Percentiles rank a stretch among this genome's conserved stretches.
Evolutionary conservation across 805 yeast genomes (phyloP).

Genomic region (Lipomyces sp.): DNA sequence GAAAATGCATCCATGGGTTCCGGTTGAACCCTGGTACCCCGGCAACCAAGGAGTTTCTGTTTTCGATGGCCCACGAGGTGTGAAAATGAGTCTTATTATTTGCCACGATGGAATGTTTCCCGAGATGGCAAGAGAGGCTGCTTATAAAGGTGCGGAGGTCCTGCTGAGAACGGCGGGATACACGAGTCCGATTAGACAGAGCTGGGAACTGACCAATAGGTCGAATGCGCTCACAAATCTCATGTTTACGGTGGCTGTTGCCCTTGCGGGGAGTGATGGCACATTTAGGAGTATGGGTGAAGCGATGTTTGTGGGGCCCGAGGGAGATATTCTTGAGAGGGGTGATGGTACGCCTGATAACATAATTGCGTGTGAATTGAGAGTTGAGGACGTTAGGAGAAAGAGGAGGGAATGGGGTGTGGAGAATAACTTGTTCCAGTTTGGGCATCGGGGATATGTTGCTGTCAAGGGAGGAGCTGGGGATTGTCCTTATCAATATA

Average conservation of each 20-base stretch:
- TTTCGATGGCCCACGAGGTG: slow-evolving; percentile 12
- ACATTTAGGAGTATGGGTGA: slow-evolving; percentile 14
- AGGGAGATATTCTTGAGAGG: slow-evolving; percentile 9
- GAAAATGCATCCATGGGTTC: slow-evolving; percentile 14
- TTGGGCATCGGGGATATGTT: slow-evolving; percentile 17
- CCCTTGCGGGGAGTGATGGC: slow-evolving; percentile 13
- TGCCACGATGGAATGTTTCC: slow-evolving; percentile 16
- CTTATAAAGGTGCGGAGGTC: slow-evolving; percentile 13
- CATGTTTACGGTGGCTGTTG: slow-evolving; percentile 11
- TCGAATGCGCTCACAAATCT: slow-evolving; percentile 9
- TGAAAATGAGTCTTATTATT: slow-evolving; percentile 12
- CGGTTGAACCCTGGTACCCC: slow-evolving; percentile 15
- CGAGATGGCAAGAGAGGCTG: slow-evolving; percentile 16
- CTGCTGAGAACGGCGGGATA: slow-evolving; percentile 12
- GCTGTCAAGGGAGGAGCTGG: slow-evolving; percentile 11
- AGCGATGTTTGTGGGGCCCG: slow-evolving; percentile 15
- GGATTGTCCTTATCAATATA: slow-evolving; percentile 12
- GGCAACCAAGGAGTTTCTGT: slow-evolving; percentile 14
- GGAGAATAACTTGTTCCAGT: slow-evolving; percentile 12
- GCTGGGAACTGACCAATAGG: slow-evolving; percentile 12
- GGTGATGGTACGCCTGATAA: slow-evolving; percentile 12
- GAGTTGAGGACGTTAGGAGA: slow-evolving; percentile 13
- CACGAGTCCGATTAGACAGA: slow-evolving; percentile 13
- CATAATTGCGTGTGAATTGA: slow-evolving; percentile 13
- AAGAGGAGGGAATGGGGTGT: slow-evolving; percentile 12